Base-by-base conservation (phyloP, 179 eudicot genomes). In the Silene noctiflora region DNA sequence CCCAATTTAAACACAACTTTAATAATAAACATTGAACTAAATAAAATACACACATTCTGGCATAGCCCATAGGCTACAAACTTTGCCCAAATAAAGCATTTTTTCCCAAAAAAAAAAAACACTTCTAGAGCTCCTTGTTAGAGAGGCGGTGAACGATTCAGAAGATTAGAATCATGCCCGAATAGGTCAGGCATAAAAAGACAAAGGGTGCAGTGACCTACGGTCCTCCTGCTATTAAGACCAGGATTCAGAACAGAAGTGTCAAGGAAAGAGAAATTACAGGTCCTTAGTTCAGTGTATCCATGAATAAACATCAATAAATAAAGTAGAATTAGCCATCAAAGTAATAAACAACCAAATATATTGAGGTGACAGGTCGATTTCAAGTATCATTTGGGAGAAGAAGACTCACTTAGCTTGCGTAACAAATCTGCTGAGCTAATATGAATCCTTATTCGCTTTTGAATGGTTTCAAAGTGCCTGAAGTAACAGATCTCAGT, bases 391-490 rank as follows among this genome's bases (percentile, higher is more conserved):
- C 56, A 60, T 19, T 29, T 17, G 44, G 44, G 20, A 59, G 29
- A 60, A 68, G 39, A 73, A 69, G 55, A 90, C 97, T 89, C 83
- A 95, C 99, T 76, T 58, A 95, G 88, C 86, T 85, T 82, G 68
- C 76, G 87, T 78, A 88, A 70, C 56, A 95, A 84, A 72, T 88
- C 89, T 80, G 81, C 79, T 14, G 97, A 86, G 78, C 80, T 76
- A 76, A 81, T 73, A 65, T 78, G 80, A 60, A 71, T 74, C 81
- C 75, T 78, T 56, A 89, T 84, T 71, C 78, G 87, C 67, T 85
- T 85, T 75, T 89, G 85, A 82, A 81, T 75, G 73, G 88, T 88
- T 81, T 87, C 88, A 87, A 90, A 91, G 83, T 90, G 91, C 88
- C 95, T 91, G 76, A 76, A 77, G 69, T 73, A 83, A 75, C 51